Evolutionary conservation across 164 flowering plant genomes (phyloP).

Genomic region (Stephania yunnanensis): DNA sequence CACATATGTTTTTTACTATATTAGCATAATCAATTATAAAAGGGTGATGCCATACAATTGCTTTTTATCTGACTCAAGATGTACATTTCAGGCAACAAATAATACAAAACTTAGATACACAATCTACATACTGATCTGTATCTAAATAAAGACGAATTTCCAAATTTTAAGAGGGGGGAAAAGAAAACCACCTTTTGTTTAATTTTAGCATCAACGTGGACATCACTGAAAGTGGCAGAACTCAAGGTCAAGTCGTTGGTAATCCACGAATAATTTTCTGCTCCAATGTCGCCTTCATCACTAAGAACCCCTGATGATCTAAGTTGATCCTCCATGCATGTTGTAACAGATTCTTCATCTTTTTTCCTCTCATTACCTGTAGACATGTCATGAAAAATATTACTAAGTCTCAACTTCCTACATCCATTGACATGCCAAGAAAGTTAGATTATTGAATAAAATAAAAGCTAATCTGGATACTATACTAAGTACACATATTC

Average conservation of each 20-base stretch:
- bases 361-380: conserved; percentile 27
- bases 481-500: too few relatives aligned
- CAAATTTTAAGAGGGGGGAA: not conserved
- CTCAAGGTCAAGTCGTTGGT: conserved; percentile 13
- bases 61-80: conserved; percentile 40
- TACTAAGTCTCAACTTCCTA: not conserved
- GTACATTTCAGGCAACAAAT: not conserved
- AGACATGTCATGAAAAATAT: not conserved
- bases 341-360: conserved; percentile 24
- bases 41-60: conserved; percentile 25
- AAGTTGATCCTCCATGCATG: conserved; percentile 64
- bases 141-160: not conserved
- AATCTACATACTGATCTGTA: too few relatives aligned
- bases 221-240: conserved; percentile 33
- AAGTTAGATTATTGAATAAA: not conserved
- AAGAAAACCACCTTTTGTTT: conserved; percentile 58
- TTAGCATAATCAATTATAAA: not conserved
- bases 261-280: conserved; percentile 11
- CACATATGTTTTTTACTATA: not conserved
- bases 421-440: not conserved
- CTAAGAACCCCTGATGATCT: conserved; percentile 56
- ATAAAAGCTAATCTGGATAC: not conserved
- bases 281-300: conserved; percentile 25
- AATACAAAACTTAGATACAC: not conserved
- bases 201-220: conserved; percentile 38